These are phyloP conservation scores for Solanum rostratum DNA, from an alignment of 257 asterid species.

Conservation along the genomic window DNA sequence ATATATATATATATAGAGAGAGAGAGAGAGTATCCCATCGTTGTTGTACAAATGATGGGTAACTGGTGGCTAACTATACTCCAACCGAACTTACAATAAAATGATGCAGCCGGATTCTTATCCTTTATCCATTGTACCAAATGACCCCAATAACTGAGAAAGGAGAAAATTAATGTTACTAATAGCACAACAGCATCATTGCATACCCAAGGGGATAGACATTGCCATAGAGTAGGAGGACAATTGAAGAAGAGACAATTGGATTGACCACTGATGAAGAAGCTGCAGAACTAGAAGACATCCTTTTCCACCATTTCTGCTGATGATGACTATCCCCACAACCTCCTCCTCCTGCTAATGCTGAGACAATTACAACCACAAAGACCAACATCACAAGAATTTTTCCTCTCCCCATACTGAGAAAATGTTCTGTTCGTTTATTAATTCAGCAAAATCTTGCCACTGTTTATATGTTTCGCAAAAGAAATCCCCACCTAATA, in stretches of 20 bases:
- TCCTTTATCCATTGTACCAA: too few relatives aligned
- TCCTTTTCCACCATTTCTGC: constrained; percentile 49
- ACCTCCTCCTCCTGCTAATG: constrained; percentile 22
- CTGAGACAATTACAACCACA: constrained; percentile 18
- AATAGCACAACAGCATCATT: neutral
- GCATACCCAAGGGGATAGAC: constrained; percentile 89
- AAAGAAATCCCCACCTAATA: neutral
- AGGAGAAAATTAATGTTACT: neutral
- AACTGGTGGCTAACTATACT: too few relatives aligned
- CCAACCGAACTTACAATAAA: too few relatives aligned
- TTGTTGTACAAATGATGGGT: too few relatives aligned
- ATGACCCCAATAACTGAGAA: neutral
- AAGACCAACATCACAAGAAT: constrained; percentile 16
- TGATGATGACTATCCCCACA: constrained; percentile 9
- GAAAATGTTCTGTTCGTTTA: neutral
- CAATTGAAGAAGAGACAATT: constrained; percentile 36
- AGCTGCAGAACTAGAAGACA: constrained; percentile 15
- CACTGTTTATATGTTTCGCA: neutral
- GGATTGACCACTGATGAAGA: constrained; percentile 15
- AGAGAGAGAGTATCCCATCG: too few relatives aligned
- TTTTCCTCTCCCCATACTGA: constrained; percentile 23
- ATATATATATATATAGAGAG: too few relatives aligned
- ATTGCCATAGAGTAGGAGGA: constrained; percentile 72
- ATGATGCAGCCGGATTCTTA: too few relatives aligned
- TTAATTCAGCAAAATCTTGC: neutral